These are phyloP conservation scores for Austroboletus festivus DNA, from an alignment of 768 basidiomycete species.

Conservation along the genomic window DNA sequence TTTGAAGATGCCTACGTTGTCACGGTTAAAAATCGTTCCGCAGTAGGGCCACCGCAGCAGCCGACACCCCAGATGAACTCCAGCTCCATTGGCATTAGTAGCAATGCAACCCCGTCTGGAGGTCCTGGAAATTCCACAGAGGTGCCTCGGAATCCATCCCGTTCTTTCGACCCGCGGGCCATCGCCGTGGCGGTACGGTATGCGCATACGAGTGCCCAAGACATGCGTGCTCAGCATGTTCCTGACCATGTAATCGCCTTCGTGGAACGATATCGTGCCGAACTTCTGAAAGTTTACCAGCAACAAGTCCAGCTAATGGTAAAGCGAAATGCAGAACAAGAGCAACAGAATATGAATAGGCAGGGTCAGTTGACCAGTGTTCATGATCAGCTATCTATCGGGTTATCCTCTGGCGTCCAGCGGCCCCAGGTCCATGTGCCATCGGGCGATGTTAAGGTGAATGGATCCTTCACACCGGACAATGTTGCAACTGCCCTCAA, in stretches of 20 bases:
- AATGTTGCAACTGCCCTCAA: conserved; percentile 1
- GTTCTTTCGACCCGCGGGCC: conserved; percentile 28
- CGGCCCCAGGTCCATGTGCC: conserved; percentile 13
- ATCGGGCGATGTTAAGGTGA: conserved; percentile 18
- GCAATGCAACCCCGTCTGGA: conserved; percentile 3
- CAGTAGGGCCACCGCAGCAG: conserved; percentile 11
- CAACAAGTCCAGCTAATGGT: conserved; percentile 18
- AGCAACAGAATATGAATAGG: conserved; percentile 21
- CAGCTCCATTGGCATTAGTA: conserved; percentile 9
- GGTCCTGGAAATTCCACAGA: conserved; percentile 21
- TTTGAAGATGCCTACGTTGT: conserved; percentile 57
- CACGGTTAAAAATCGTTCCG: conserved; percentile 32
- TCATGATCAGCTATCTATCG: conserved; percentile 18
- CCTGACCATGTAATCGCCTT: conserved; percentile 49
- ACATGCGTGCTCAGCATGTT: conserved; percentile 52
- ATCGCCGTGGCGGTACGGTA: conserved; percentile 47
- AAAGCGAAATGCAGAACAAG: conserved; percentile 23
- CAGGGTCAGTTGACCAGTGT: conserved; percentile 17
- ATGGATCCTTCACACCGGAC: conserved; percentile 8
- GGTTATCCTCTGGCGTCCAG: conserved; percentile 14
- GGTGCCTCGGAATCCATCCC: conserved; percentile 14
- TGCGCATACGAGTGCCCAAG: conserved; percentile 42
- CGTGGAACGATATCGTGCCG: conserved; percentile 52
- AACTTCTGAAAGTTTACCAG: conserved; percentile 27
- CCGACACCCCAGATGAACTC: conserved; percentile 14